A percentile compares a stretch with the other conserved stretches of the same genome.
These are phyloP conservation scores for Rhynchosporium agropyri DNA, from an alignment of 2,329 filamentous ascomycete genomes.

Conservation along the genomic window DNA sequence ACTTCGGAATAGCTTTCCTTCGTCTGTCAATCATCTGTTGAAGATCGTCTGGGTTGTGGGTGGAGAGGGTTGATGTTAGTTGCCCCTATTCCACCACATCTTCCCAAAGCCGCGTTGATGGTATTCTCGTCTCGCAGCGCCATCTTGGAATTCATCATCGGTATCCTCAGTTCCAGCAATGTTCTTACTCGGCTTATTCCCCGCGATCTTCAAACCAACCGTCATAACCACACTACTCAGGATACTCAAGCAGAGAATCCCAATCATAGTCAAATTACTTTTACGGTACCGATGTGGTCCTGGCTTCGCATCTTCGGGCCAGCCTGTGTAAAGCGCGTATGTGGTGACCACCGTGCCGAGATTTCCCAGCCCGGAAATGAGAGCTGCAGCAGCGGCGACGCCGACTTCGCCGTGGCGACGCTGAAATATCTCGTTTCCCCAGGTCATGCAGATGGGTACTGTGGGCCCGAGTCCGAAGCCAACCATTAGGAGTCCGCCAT, in stretches of 20 bases:
- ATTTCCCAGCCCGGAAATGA: slow-evolving; percentile 87
- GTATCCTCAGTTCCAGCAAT: slow-evolving; percentile 44
- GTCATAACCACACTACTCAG: slow-evolving; percentile 71
- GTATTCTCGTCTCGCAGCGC: slow-evolving; percentile 60
- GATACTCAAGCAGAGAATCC: slow-evolving; percentile 79
- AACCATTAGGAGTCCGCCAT: slow-evolving; percentile 85
- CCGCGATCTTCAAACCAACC: slow-evolving; percentile 61
- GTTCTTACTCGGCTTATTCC: slow-evolving; percentile 55
- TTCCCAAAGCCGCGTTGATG: slow-evolving; percentile 61
- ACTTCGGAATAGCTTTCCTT: neutral
- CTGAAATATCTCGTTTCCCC: slow-evolving; percentile 91
- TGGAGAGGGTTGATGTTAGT: slow-evolving; percentile 24
- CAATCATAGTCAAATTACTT: slow-evolving; percentile 88
- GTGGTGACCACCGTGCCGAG: slow-evolving; percentile 84
- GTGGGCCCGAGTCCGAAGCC: slow-evolving; percentile 90
- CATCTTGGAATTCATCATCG: slow-evolving; percentile 54
- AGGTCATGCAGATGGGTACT: slow-evolving; percentile 91
- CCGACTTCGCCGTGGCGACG: slow-evolving; percentile 86
- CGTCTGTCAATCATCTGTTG: slow-evolving; percentile 30
- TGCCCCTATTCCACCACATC: slow-evolving; percentile 38
- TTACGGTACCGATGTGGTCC: slow-evolving; percentile 74
- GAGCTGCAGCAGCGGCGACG: slow-evolving; percentile 80
- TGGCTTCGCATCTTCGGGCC: slow-evolving; percentile 72
- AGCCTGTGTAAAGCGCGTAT: slow-evolving; percentile 86
- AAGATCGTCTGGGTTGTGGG: slow-evolving; percentile 26